Percentiles rank a stretch among this genome's conserved stretches.
Evolutionary conservation across 2,329 filamentous ascomycete species (phyloP).

Genomic region (Onygenales sp.): DNA sequence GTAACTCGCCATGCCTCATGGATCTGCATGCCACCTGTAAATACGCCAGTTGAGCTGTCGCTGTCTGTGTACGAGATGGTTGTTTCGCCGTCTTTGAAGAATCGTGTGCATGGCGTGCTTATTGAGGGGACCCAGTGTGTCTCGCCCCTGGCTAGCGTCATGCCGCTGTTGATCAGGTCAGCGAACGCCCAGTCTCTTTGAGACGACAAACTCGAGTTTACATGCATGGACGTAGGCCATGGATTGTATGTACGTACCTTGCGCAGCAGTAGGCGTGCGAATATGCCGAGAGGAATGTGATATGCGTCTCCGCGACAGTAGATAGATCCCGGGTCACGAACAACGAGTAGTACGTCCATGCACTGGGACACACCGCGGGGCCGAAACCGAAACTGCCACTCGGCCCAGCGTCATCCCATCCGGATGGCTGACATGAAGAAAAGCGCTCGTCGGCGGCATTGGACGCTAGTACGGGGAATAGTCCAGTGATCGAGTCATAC

Average conservation of each 20-base stretch:
- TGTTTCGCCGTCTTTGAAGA: background rate
- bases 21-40: background rate
- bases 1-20: slow-evolving; percentile 1
- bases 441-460: background rate
- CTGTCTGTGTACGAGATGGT: background rate
- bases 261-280: no score
- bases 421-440: slow-evolving; percentile 1
- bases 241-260: no score
- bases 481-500: background rate
- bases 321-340: background rate
- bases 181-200: no score
- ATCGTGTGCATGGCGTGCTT: background rate
- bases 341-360: background rate
- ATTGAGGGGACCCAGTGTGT: no score
- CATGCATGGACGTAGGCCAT: no score
- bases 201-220: no score
- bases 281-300: background rate
- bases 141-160: no score
- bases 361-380: slow-evolving; percentile 1
- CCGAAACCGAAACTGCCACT: background rate
- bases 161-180: no score
- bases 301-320: background rate
- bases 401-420: background rate
- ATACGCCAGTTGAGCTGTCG: background rate
- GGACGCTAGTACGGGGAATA: background rate